These are phyloP conservation scores for Ustilago trichophora DNA, from an alignment of 1,284 basidiomycete genomes.

Conservation along the genomic window DNA sequence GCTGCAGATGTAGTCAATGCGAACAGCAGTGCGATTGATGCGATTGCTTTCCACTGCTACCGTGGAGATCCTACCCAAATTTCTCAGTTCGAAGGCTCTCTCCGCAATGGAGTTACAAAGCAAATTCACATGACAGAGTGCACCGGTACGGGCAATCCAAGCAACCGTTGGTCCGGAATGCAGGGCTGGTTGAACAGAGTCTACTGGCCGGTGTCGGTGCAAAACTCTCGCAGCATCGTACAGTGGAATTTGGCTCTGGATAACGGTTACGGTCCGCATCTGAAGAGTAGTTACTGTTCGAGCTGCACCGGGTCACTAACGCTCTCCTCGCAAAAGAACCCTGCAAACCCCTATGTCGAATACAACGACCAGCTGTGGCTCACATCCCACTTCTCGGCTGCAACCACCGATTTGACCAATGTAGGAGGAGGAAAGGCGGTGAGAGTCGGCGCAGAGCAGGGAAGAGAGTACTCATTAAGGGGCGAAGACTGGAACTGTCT, in stretches of 20 bases:
- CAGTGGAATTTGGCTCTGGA: slow-evolving; percentile 57
- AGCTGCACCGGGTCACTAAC: slow-evolving; percentile 45
- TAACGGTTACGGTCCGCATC: slow-evolving; percentile 37
- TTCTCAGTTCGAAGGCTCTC: slow-evolving; percentile 9
- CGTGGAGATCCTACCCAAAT: slow-evolving; percentile 44
- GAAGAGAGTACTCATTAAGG: slow-evolving; percentile 10
- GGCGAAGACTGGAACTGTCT: slow-evolving; percentile 27
- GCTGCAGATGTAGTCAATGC: slow-evolving; percentile 47
- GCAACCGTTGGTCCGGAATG: slow-evolving; percentile 24
- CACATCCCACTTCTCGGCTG: slow-evolving; percentile 40
- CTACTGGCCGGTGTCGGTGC: slow-evolving; percentile 41
- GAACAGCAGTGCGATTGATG: slow-evolving; percentile 42
- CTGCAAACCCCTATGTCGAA: slow-evolving; percentile 23
- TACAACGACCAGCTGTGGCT: slow-evolving; percentile 46
- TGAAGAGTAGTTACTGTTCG: slow-evolving; percentile 34
- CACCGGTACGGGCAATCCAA: slow-evolving; percentile 28
- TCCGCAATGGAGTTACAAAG: slow-evolving; percentile 25
- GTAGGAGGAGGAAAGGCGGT: slow-evolving; percentile 45
- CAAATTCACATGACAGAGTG: slow-evolving; percentile 52
- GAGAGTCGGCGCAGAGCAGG: slow-evolving; percentile 13
- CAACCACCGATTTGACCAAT: slow-evolving; percentile 36
- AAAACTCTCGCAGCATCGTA: slow-evolving; percentile 27
- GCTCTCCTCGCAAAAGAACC: slow-evolving; percentile 23
- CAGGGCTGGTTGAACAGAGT: slow-evolving; percentile 47
- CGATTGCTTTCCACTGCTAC: slow-evolving; percentile 57